Evolutionary conservation across 2,329 filamentous ascomycete genomes (phyloP), one percentile per base, ranked within the genome.

Genomic region (Aureobasidium lini): DNA sequence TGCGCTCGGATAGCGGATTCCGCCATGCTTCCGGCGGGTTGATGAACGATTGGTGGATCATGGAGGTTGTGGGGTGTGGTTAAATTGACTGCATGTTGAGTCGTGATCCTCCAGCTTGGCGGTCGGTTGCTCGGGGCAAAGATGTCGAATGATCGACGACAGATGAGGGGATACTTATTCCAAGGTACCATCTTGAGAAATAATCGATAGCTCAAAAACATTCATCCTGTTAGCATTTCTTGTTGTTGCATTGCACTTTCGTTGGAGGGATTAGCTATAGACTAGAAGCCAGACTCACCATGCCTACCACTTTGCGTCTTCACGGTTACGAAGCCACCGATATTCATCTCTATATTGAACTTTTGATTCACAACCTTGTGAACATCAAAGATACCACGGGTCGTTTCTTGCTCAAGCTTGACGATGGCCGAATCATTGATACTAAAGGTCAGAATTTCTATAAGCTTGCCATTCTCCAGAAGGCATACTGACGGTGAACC

Each of bases 361-460:
- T 84, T 16, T 78, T 92, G 61, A 90, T 89, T 66, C 74, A 86
- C 68, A 88, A 89, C 67, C 79, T 93, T 43, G 80, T 92, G 70
- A 88, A 88, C 72, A 91, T 92, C 73, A 83, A 84, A 67, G 89
- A 93, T 74, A 81, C 79, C 40, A 88, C 86, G 0, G 88, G 88
- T 52, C 80, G 88, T 67, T 92, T 90, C 70, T 78, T 92, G 28
- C 76, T 91, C 61, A 84, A 78, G 18, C 79, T 93, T 37, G 77
- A 81, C 1, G 88, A 92, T 66, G 88, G 88, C 60, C 82, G 86
- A 37, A 77, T 91, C 52, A 91, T 93, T 68, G 88, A 92, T 72
- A 91, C 89, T 60, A 93, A 93, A 73, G 88, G 54, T 57, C 32
- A 28, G 31, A 11, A 15, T 6, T 13, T 7, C 13, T 7, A 15